Evolutionary conservation across 768 basidiomycete genomes (phyloP).

Genomic region (Tricholoma saponaceum): DNA sequence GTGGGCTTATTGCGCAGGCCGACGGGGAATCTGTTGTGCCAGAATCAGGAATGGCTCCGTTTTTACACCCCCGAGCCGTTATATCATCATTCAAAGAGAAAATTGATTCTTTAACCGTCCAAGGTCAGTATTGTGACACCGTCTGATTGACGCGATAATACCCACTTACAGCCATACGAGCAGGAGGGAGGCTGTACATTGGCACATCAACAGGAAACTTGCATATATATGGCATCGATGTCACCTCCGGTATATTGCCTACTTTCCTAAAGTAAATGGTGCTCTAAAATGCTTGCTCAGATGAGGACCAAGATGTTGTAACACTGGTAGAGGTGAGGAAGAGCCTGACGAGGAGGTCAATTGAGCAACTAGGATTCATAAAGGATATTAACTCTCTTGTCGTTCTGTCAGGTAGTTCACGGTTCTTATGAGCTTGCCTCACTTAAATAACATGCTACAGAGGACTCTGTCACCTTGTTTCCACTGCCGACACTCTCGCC

Average conservation of each 20-base stretch:
- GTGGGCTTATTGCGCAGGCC: neutral
- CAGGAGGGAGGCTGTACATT: slow-evolving; percentile 59
- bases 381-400: slow-evolving; percentile 85
- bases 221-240: slow-evolving; percentile 45
- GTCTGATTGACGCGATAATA: neutral
- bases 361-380: slow-evolving; percentile 87
- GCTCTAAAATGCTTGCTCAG: slow-evolving; percentile 11
- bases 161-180: neutral
- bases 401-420: slow-evolving; percentile 68
- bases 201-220: slow-evolving; percentile 57
- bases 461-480: slow-evolving; percentile 68
- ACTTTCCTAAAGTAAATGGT: neutral
- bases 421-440: neutral
- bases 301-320: slow-evolving; percentile 27
- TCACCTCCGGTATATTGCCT: slow-evolving; percentile 29
- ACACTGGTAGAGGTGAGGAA: slow-evolving; percentile 65
- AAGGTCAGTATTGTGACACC: slow-evolving; percentile 26
- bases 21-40: neutral
- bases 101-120: slow-evolving; percentile 37
- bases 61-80: slow-evolving; percentile 23
- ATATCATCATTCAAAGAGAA: slow-evolving; percentile 41
- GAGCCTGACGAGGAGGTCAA: slow-evolving; percentile 56
- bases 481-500: slow-evolving; percentile 72
- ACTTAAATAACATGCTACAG: slow-evolving; percentile 32
- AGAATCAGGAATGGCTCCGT: slow-evolving; percentile 24